These are phyloP conservation scores for Pythium dissotocum DNA, from an alignment of 352 stramenopile species.

Conservation along the genomic window DNA sequence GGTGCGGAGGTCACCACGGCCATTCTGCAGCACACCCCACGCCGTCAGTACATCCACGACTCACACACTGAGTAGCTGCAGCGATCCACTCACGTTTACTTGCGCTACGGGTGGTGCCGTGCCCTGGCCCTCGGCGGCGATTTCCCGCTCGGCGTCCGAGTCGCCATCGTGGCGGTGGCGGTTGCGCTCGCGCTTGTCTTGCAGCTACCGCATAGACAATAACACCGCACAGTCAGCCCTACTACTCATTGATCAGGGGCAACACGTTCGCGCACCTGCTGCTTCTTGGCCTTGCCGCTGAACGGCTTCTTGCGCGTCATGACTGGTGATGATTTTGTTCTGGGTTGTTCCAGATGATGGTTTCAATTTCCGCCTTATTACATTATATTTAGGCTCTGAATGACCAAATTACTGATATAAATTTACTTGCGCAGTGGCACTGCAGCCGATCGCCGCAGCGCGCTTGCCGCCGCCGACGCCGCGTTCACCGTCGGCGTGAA, in stretches of 20 bases:
- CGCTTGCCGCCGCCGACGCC: conserved; percentile 16
- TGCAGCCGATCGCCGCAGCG: conserved; percentile 15
- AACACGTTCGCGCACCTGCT: conserved; percentile 41
- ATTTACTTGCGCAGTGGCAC: conserved; percentile 34
- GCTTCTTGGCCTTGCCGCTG: conserved; percentile 87
- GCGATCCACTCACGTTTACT: background rate
- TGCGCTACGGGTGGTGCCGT: background rate
- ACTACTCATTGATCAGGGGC: background rate
- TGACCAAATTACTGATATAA: conserved; percentile 19
- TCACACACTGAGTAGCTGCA: background rate
- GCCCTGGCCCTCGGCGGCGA: background rate
- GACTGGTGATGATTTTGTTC: background rate
- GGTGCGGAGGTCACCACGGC: conserved; percentile 61
- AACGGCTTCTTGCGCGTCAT: conserved; percentile 77
- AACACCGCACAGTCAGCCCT: background rate
- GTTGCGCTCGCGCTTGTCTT: conserved; percentile 75
- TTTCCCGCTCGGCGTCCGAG: conserved; percentile 25
- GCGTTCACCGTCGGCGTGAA: conserved; percentile 72
- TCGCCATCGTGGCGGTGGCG: conserved; percentile 35
- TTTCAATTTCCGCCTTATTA: background rate
- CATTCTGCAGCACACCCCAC: conserved; percentile 15
- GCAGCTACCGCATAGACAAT: conserved; percentile 39
- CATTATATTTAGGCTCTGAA: background rate
- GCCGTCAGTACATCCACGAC: background rate
- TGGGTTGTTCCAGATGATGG: background rate